Percentiles rank a stretch among this genome's conserved stretches.
Evolutionary conservation across 2,329 filamentous ascomycete species (phyloP).

Genomic region (Dryadomyces quercus-mongolicae): DNA sequence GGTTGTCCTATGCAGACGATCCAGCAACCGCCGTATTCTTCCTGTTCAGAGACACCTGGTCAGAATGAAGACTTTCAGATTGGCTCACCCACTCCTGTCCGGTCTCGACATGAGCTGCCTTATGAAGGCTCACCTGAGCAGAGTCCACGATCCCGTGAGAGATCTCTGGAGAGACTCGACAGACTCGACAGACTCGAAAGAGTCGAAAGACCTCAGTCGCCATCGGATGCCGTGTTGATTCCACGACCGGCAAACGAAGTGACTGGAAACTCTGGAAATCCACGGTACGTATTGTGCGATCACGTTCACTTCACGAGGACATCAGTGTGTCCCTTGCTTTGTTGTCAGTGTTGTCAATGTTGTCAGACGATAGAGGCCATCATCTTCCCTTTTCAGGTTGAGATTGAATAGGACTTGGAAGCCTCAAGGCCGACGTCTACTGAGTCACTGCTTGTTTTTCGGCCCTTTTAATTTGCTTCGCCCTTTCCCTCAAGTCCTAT

Average conservation of each 20-base stretch:
- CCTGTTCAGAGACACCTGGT: not conserved
- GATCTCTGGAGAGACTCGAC: too few relatives aligned
- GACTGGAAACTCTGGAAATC: too few relatives aligned
- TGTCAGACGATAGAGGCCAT: not conserved
- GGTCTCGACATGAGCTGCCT: slow-evolving; percentile 4
- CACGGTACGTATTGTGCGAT: too few relatives aligned
- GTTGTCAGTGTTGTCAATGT: too few relatives aligned
- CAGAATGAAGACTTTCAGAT: slow-evolving; percentile 2
- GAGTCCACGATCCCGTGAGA: slow-evolving; percentile 1
- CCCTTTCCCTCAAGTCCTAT: not conserved
- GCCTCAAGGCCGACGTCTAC: not conserved
- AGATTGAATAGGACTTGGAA: too few relatives aligned
- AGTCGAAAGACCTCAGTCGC: slow-evolving; percentile 6
- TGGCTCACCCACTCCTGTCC: slow-evolving; percentile 14
- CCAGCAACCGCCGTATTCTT: not conserved
- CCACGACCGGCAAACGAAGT: not conserved
- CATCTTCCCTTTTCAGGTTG: not conserved
- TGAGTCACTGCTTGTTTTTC: not conserved
- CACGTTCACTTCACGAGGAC: too few relatives aligned
- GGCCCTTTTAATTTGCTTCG: not conserved
- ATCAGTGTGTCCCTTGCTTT: not conserved
- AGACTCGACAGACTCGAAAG: too few relatives aligned
- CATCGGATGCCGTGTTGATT: slow-evolving; percentile 12
- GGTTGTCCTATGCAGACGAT: not conserved
- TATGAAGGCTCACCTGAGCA: slow-evolving; percentile 4